Conservation (phyloP, 2,329 filamentous ascomycete genomes). For the Sphaerulina vaccinii region DNA sequence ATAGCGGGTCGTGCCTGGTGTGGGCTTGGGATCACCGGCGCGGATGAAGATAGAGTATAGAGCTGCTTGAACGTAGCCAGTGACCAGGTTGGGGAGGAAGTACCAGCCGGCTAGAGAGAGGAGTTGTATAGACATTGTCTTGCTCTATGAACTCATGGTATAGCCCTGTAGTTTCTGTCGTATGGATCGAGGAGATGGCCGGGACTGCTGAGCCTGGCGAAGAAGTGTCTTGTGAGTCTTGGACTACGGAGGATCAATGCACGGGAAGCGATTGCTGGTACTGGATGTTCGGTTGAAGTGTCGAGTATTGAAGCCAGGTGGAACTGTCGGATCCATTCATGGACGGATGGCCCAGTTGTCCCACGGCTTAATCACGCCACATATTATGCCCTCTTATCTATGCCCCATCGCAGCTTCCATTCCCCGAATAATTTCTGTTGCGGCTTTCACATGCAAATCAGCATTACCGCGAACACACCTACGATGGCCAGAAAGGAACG, state of each 20-base stretch:
- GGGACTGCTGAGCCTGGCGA: no score
- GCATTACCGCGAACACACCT: neutral
- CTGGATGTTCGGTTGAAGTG: no score
- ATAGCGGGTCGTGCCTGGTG: constrained; percentile 66
- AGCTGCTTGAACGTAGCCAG: constrained; percentile 72
- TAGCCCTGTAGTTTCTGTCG: neutral
- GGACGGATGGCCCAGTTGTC: no score
- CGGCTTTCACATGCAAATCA: constrained; percentile 8
- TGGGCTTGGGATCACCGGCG: constrained; percentile 77
- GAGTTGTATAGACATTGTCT: constrained; percentile 44
- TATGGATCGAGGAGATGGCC: neutral
- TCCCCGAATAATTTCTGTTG: constrained; percentile 4
- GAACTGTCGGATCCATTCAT: no score
- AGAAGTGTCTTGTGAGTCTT: no score
- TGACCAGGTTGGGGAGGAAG: constrained; percentile 66
- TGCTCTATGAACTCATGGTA: constrained; percentile 13
- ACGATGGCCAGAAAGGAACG: constrained; percentile 13
- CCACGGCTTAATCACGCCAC: neutral
- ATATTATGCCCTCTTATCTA: neutral
- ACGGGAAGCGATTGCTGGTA: no score
- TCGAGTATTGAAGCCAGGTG: no score
- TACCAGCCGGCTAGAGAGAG: constrained; percentile 61
- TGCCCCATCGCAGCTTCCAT: neutral
- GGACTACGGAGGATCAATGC: no score
- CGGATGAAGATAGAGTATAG: constrained; percentile 89